Evolutionary conservation across 345 rosid genomes (phyloP).

Genomic region (Angophora floribunda): DNA sequence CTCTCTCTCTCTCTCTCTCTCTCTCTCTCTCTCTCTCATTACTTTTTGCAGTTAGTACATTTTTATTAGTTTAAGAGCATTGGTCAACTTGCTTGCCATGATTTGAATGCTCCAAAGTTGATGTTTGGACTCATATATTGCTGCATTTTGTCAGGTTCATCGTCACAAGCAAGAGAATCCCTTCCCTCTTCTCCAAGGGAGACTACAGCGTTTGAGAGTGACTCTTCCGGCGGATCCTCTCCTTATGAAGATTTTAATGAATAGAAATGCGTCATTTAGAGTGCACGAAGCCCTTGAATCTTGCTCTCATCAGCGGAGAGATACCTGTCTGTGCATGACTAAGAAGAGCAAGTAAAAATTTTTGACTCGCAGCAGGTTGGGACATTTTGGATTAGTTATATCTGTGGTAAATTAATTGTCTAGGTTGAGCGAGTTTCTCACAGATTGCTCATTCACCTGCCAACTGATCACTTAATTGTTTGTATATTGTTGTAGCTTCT

Average conservation of each 20-base stretch:
- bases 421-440: not conserved
- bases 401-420: not conserved
- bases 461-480: not conserved
- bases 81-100: not conserved
- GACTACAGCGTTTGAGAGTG: conserved; percentile 53
- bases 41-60: not conserved
- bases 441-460: not conserved
- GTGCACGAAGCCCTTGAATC: not conserved
- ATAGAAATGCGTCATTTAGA: not conserved
- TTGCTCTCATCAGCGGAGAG: not conserved
- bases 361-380: not conserved
- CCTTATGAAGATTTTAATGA: conserved; percentile 58
- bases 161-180: conserved; percentile 64
- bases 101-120: not conserved
- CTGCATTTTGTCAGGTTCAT: conserved; percentile 44
- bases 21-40: not conserved
- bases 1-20: not conserved
- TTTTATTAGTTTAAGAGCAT: not conserved
- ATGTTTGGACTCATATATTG: not conserved
- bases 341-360: not conserved
- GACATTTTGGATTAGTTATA: not conserved
- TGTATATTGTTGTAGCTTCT: not conserved
- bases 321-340: not conserved
- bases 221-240: conserved; percentile 70
- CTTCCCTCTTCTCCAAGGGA: conserved; percentile 82